Conservation (phyloP, 495 filamentous ascomycete genomes). For the Hypoxylon trugodes region DNA sequence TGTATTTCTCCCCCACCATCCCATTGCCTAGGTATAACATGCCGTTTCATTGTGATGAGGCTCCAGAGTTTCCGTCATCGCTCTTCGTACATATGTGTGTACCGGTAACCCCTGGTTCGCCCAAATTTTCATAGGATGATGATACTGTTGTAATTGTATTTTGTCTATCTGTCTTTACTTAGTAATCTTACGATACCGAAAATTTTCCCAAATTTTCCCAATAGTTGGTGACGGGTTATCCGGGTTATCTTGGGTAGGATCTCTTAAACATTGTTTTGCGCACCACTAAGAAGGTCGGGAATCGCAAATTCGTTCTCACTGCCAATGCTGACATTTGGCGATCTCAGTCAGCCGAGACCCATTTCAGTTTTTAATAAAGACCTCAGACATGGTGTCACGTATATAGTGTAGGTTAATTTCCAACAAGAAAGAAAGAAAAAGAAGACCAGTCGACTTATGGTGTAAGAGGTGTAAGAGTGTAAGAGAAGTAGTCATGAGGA, state of each 20-base stretch:
- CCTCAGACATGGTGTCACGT: conserved; percentile 20
- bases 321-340: conserved; percentile 29
- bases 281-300: neutral
- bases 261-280: neutral
- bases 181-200: too few species aligned
- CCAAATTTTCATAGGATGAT: conserved; percentile 1
- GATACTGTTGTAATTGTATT: conserved; percentile 20
- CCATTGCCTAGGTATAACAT: too few species aligned
- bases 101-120: neutral
- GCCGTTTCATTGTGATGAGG: conserved; percentile 20
- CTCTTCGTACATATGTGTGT: too few species aligned
- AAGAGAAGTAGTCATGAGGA: conserved; percentile 22
- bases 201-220: too few species aligned
- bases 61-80: conserved; percentile 17
- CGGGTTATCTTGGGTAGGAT: conserved; percentile 18
- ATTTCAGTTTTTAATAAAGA: conserved; percentile 20
- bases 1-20: conserved; percentile 5
- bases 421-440: conserved; percentile 23
- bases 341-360: conserved; percentile 34
- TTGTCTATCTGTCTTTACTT: too few species aligned
- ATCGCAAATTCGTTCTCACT: neutral
- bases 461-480: too few species aligned
- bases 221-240: too few species aligned
- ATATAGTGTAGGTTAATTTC: neutral
- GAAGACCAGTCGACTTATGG: too few species aligned